phyloP scores from a whole-genome alignment of 2,329 filamentous ascomycete genomes.

The Alternaria consortialis region DNA sequence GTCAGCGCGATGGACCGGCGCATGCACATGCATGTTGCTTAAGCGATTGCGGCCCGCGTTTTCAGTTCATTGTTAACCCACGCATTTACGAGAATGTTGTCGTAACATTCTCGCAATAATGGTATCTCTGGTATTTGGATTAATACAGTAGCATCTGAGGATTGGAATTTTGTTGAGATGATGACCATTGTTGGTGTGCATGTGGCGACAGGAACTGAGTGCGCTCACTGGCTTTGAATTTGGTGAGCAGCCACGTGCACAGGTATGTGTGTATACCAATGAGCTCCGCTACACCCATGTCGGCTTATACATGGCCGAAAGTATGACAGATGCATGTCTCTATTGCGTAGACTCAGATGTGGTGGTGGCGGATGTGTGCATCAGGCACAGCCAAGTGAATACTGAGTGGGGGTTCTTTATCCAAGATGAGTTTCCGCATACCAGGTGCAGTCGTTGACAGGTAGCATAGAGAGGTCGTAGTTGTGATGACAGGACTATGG shows the following conservation, averaged over 20 bases:
- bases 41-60: constrained; percentile 2
- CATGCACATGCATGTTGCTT: not conserved
- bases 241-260: not conserved
- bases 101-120: not conserved
- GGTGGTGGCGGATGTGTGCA: not conserved
- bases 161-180: not conserved
- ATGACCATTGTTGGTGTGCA: not conserved
- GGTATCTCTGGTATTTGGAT: fast-evolving
- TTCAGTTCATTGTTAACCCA: not conserved
- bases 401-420: not conserved
- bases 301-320: not conserved
- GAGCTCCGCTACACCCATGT: not conserved
- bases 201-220: not conserved
- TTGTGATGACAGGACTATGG: not conserved
- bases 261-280: not conserved
- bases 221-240: not conserved
- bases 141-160: not conserved
- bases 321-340: not conserved
- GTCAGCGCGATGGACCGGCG: constrained; percentile 7
- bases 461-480: not conserved
- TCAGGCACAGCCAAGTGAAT: not conserved
- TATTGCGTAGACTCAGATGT: not conserved
- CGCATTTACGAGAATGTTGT: not conserved
- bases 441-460: fast-evolving
- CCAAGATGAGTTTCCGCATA: not conserved